phyloP scores from a whole-genome alignment of 2,329 filamentous ascomycete genomes.

The Fonsecaea monophora region DNA sequence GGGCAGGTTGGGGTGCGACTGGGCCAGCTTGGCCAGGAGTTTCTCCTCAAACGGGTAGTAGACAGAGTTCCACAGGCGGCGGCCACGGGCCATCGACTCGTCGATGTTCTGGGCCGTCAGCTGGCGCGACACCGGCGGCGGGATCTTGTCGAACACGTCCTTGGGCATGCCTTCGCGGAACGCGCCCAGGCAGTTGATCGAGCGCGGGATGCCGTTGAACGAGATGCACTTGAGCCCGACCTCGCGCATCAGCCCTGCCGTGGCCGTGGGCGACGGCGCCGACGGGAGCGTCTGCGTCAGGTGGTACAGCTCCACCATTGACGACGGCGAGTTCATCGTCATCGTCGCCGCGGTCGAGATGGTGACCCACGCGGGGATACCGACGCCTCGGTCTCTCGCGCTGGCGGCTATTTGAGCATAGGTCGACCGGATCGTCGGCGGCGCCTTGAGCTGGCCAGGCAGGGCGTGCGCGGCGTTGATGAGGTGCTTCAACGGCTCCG shows the following conservation, averaged over 20 bases:
- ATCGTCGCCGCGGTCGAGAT: conserved; percentile 81
- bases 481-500: conserved; percentile 72
- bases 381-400: conserved; percentile 67
- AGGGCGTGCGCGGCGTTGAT: conserved; percentile 73
- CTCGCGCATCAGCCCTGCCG: conserved; percentile 52
- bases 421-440: conserved; percentile 67
- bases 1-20: conserved; percentile 80
- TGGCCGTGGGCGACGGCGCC: conserved; percentile 40
- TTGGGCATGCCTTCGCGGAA: conserved; percentile 70
- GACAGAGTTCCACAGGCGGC: conserved; percentile 74
- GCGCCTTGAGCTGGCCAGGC: conserved; percentile 69
- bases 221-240: conserved; percentile 57
- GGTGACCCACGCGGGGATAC: conserved; percentile 69
- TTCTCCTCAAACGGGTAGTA: conserved; percentile 78
- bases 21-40: conserved; percentile 71
- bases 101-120: conserved; percentile 62
- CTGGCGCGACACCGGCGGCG: conserved; percentile 62
- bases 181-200: conserved; percentile 79
- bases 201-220: conserved; percentile 71
- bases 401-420: conserved; percentile 70
- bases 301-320: conserved; percentile 59
- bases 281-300: conserved; percentile 61
- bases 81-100: conserved; percentile 64
- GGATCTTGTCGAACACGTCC: conserved; percentile 61
- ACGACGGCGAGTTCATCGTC: conserved; percentile 84